These are phyloP conservation scores for Dysphania ambrosioides DNA, from an alignment of 148 eudicot species.

Conservation along the genomic window DNA sequence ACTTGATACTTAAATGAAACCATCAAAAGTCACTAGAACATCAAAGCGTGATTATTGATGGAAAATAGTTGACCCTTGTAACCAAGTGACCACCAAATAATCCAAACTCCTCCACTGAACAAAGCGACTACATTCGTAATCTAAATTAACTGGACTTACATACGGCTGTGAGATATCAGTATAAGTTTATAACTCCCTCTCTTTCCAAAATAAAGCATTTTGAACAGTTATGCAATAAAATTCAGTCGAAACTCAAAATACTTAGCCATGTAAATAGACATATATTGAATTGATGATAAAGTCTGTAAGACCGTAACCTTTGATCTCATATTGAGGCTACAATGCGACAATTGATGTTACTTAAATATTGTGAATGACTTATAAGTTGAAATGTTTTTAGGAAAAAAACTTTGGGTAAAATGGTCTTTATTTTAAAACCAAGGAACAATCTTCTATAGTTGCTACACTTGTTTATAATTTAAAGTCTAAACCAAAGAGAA, in stretches of 20 bases:
- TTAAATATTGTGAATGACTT: background rate
- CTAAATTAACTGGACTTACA: too few relatives aligned
- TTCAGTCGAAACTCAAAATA: background rate
- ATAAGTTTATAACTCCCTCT: background rate
- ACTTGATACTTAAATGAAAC: constrained; percentile 5
- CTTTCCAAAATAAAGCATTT: background rate
- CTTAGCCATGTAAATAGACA: too few relatives aligned
- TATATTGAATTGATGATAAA: too few relatives aligned
- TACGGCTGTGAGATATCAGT: too few relatives aligned
- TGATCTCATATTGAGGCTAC: background rate
- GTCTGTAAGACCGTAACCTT: background rate
- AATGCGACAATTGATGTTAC: background rate
- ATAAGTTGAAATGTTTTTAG: background rate
- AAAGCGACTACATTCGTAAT: too few relatives aligned
- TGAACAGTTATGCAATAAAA: background rate
- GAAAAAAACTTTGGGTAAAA: background rate
- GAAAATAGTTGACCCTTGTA: background rate
- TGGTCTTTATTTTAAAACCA: background rate
- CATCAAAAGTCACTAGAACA: background rate
- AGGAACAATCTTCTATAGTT: background rate
- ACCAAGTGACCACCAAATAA: background rate
- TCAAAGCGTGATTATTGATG: constrained; percentile 1
- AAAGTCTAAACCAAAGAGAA: background rate
- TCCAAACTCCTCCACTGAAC: background rate
- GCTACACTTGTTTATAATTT: background rate